Base-by-base conservation (phyloP, 2,329 filamentous ascomycete genomes). In the Claviceps arundinis region DNA sequence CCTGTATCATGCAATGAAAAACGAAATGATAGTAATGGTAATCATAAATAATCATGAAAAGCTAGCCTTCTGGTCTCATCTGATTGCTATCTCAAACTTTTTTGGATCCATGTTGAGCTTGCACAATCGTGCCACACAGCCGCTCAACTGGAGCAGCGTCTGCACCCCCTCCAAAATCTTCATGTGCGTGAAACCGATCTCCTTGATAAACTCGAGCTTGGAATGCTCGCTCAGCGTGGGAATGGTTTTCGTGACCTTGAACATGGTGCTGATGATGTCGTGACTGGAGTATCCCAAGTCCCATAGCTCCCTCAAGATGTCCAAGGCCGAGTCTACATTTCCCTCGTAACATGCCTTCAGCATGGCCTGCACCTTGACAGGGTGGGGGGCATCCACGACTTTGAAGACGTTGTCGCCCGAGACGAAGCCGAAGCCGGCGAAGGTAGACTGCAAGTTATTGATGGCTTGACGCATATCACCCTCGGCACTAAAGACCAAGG, bases 131-230 rank as follows among this genome's bases (percentile, higher is more conserved):
- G 88, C 89, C 22, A 98, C 78, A 65, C 91, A 97, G 11, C 91
- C 93, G 63, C 89, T 94, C 46, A 98, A 76, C 69, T 98, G 93
- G 54, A 98, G 77, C 56, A 96, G 78, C 7, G 91, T 96, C 70
- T 97, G 91, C 24, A 98, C 88, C 34, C 93, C 93, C 65, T 98
- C 93, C n/a, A 98, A 73, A 52, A 98, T 91, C 67, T 94, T 90
- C 93, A 98, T 98, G 65, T 98, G 93, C 2, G 93, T 95, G 69
- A 97, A 97, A 50, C 93, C 93, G 68, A 98, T 98, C 71, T 96
- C 93, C 71, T 89, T 91, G 71, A 97, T 95, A 61, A 97, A 98
- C 65, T 97, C 91, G 56, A 98, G 75, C 73, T 96, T 96, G 16
- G 89, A 83, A 68, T 97, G 89, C 70, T 98, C 93, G 59, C 89